These are phyloP conservation scores for Hura crepitans DNA, from an alignment of 441 rosid species.

Conservation along the genomic window DNA sequence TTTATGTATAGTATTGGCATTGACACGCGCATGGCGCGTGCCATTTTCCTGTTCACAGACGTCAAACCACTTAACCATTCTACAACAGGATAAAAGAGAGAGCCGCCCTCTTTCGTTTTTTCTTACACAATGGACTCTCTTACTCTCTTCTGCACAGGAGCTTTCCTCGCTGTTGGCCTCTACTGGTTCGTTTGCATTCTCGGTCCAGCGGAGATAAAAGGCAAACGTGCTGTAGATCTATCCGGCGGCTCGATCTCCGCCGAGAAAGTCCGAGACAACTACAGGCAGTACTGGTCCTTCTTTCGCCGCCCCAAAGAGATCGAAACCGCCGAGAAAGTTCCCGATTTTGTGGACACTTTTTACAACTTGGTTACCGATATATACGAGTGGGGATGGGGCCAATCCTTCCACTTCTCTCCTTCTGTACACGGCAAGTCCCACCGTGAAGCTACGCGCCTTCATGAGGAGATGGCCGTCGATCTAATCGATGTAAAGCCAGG, in stretches of 20 bases:
- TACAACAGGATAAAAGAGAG: conserved; percentile 6
- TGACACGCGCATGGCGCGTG: conserved; percentile 26
- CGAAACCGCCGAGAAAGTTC: conserved; percentile 68
- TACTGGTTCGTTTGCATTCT: conserved; percentile 84
- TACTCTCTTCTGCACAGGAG: conserved; percentile 59
- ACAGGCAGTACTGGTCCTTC: conserved; percentile 79
- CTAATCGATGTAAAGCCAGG: conserved; percentile 56
- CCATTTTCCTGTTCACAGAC: background rate
- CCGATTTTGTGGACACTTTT: conserved; percentile 81
- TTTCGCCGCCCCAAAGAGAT: conserved; percentile 81
- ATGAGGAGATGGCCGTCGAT: conserved; percentile 78
- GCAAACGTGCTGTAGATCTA: conserved; percentile 64
- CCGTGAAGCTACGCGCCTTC: conserved; percentile 74
- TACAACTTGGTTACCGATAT: conserved; percentile 91
- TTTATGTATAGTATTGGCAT: background rate
- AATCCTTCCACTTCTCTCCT: conserved; percentile 92
- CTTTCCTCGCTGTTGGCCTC: conserved; percentile 60
- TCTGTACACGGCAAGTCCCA: conserved; percentile 59
- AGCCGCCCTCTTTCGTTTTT: background rate
- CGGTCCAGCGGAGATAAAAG: conserved; percentile 75
- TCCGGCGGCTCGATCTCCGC: conserved; percentile 90
- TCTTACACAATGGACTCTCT: conserved; percentile 45
- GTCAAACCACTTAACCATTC: background rate
- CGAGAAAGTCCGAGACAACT: conserved; percentile 76
- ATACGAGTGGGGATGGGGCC: conserved; percentile 99